Evolutionary conservation across 345 rosid genomes (phyloP).

Genomic region (Cardiospermum halicacabum): DNA sequence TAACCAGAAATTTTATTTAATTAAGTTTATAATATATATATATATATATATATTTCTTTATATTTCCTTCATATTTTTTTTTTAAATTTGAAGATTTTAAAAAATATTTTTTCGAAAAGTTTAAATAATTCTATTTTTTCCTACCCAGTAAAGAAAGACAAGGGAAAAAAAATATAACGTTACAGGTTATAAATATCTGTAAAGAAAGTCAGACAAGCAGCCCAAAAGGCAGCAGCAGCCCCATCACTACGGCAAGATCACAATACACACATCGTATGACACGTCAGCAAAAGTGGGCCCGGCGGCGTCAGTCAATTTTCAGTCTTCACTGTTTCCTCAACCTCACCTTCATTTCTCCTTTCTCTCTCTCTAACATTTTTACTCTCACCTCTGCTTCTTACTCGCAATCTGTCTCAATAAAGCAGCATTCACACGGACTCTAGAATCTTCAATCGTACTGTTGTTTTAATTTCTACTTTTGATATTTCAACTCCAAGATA

Average conservation of each 20-base stretch:
- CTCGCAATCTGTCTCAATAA: background rate
- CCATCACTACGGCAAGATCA: background rate
- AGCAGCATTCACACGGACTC: background rate
- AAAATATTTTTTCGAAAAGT: too few species aligned
- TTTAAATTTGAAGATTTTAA: too few species aligned
- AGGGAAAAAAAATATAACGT: too few species aligned
- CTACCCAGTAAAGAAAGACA: too few species aligned
- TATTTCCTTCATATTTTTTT: too few species aligned
- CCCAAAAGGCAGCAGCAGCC: background rate
- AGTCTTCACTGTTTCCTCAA: background rate
- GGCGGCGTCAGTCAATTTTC: constrained; percentile 31
- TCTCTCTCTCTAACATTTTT: background rate
- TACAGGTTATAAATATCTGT: background rate
- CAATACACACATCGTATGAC: constrained; percentile 1
- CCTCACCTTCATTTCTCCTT: background rate
- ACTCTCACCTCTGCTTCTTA: background rate
- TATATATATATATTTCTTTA: too few species aligned
- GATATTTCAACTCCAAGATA: background rate
- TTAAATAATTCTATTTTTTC: too few species aligned
- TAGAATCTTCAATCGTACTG: background rate
- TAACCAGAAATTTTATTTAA: too few species aligned
- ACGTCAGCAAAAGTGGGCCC: constrained; percentile 20
- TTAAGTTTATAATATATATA: too few species aligned
- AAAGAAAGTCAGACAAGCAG: background rate
- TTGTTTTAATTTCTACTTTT: background rate